Evolutionary conservation across 257 asterid genomes (phyloP), one percentile per base, ranked within the genome.

Genomic region (Jasminum sambac): DNA sequence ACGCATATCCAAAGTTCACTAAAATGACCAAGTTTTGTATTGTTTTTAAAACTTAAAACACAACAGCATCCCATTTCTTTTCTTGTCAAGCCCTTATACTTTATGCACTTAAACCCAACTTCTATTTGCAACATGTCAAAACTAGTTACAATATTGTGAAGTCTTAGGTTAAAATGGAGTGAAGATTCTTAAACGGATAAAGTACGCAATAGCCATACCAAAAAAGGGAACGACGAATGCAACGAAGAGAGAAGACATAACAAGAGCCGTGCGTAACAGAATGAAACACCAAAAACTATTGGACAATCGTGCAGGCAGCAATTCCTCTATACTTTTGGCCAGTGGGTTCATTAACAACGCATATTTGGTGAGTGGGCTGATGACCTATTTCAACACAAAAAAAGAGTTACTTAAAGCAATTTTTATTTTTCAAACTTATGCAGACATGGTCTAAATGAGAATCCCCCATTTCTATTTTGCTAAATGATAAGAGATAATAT

Each of bases 171-270:
- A 21, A 10, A 17, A 55, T 6, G 6, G 6, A 55, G 8, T 55
- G 11, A 21, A 21, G 61, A n/a, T 17, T 10, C 34, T 55, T 9
- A 55, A 55, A 55, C 30, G 19, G 61, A 55, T 52, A 3, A 11
- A 43, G 50, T 19, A 52, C 19, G 25, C 19, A 5, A 17, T 13
- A 16, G 21, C 61, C 26, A 9, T 8, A 92, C 98, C 89, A 21
- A 89, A 92, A 81, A 89, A 92, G 74, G 98, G 98, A 73, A 92
- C 68, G 67, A 80, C 25, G 42, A 89, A 89, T 0, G 98, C 98
- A 6, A 92, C 81, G 42, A 84, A 76, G 42, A 92, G 85, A 30
- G 94, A 82, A 63, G 98, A 92, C 72, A 79, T 38, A 66, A 88
- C 94, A 48, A 92, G 94, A 8, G 43, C 76, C 19, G 95, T 82